These are phyloP conservation scores for Gossypium australe DNA, from an alignment of 345 rosid genomes.

Conservation along the genomic window DNA sequence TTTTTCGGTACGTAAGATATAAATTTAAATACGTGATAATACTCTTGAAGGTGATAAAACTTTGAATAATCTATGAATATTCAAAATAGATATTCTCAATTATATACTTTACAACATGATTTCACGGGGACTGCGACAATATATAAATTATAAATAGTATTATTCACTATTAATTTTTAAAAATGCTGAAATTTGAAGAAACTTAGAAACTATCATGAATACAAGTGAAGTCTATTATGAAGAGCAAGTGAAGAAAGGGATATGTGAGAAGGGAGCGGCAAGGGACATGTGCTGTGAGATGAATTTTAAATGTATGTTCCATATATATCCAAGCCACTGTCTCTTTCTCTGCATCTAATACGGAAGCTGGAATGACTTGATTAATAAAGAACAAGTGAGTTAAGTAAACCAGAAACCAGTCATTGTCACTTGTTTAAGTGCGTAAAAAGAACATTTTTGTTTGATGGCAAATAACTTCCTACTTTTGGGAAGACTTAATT, in stretches of 20 bases:
- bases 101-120: too few relatives aligned
- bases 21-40: too few relatives aligned
- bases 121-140: too few relatives aligned
- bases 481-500: not conserved
- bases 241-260: conserved; percentile 7
- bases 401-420: not conserved
- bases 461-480: not conserved
- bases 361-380: not conserved
- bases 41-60: too few relatives aligned
- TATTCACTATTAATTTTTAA: too few relatives aligned
- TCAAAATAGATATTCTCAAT: too few relatives aligned
- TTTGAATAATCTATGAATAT: too few relatives aligned
- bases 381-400: not conserved
- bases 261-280: not conserved
- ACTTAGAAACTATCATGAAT: not conserved
- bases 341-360: conserved; percentile 4
- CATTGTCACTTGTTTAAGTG: not conserved
- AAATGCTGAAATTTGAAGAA: too few relatives aligned
- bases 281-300: not conserved
- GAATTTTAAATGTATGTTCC: not conserved
- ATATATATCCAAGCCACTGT: not conserved
- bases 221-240: not conserved
- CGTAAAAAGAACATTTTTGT: not conserved
- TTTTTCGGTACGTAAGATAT: too few relatives aligned
- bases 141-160: too few relatives aligned